phyloP scores from a whole-genome alignment of 768 basidiomycete genomes.

The Pulveroboletus sp. region DNA sequence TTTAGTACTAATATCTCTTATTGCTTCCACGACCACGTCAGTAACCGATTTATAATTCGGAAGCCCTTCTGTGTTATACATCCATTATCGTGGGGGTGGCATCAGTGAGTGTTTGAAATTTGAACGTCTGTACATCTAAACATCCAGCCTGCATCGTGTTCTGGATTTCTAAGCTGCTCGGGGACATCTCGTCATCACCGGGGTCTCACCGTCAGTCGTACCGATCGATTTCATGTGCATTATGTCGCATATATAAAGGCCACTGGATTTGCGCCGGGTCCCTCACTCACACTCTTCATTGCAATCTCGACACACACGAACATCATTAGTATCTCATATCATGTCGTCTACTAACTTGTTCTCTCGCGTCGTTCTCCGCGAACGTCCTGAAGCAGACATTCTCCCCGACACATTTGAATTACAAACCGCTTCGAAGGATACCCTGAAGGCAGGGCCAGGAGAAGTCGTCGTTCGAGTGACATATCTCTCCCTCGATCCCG shows the following conservation, averaged over 20 bases:
- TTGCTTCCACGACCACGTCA: too few species aligned
- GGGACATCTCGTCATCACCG: too few species aligned
- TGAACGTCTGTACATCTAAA: too few species aligned
- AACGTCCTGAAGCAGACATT: conserved; percentile 68
- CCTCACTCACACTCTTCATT: neutral
- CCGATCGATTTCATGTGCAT: too few species aligned
- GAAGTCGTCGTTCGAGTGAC: conserved; percentile 75
- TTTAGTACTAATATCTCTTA: neutral
- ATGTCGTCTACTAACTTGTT: conserved; percentile 37
- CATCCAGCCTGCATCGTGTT: too few species aligned
- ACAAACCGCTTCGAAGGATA: conserved; percentile 49
- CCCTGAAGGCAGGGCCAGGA: conserved; percentile 47
- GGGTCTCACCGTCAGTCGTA: too few species aligned
- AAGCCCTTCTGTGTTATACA: too few species aligned
- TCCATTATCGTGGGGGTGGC: too few species aligned
- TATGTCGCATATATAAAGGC: neutral
- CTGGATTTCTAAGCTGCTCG: too few species aligned
- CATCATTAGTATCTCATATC: neutral
- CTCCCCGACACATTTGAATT: conserved; percentile 71
- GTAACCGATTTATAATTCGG: too few species aligned
- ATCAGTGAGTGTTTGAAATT: too few species aligned
- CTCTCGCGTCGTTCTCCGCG: conserved; percentile 71
- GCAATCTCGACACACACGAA: neutral
- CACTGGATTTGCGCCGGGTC: neutral
- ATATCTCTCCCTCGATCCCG: conserved; percentile 82